Evolutionary conservation across 2,329 filamentous ascomycete species (phyloP), one percentile per base, ranked within the genome.

Genomic region (Thelonectria rubi): DNA sequence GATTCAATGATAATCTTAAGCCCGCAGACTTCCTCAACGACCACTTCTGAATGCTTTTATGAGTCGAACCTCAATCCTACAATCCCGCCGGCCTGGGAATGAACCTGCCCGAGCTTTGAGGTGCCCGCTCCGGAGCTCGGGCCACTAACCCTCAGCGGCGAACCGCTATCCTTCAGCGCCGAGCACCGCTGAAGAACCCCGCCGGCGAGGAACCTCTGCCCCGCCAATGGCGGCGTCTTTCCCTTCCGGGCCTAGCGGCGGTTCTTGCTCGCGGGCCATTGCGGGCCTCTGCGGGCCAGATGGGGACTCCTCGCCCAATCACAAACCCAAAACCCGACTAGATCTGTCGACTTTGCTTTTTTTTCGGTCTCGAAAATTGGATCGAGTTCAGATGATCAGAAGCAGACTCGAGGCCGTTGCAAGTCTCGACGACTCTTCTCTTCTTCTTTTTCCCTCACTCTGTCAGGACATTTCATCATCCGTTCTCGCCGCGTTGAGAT

Each of bases 231-330:
- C 37, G 56, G 45, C 12, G 21, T 37, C 30, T 56, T 61, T 42
- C 53, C 34, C 11, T 5, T 32, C 18, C 21, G 14, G 53, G 53
- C 7, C 11, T 70, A 70, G 68, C 8, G 12, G 5, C 9, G 1
- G 32, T 45, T 58, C 65, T 70, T 69, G 58, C 61, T 71, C 61
- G 63, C 60, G 68, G 56, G 48, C 63, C n/a, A 47, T 8, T 11
- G 63, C 60, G 68, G 56, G 48, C 63, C n/a, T 45, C 6, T 11
- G 63, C 60, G 68, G 56, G 48, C 63, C n/a, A 47, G 46, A 58
- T 47, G 69, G 64, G 53, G 55, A 63, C 58, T n/a, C n/a, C 55
- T n/a, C 7, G 20, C 32, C 6, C 17, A 30, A 15, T 48, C 15
- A 15, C 39, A 32, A 40, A 43, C 54, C 68, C 65, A 66, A 56